These are phyloP conservation scores for Saccharomycopsis sp. DNA, from an alignment of 805 yeast genomes.

Conservation along the genomic window DNA sequence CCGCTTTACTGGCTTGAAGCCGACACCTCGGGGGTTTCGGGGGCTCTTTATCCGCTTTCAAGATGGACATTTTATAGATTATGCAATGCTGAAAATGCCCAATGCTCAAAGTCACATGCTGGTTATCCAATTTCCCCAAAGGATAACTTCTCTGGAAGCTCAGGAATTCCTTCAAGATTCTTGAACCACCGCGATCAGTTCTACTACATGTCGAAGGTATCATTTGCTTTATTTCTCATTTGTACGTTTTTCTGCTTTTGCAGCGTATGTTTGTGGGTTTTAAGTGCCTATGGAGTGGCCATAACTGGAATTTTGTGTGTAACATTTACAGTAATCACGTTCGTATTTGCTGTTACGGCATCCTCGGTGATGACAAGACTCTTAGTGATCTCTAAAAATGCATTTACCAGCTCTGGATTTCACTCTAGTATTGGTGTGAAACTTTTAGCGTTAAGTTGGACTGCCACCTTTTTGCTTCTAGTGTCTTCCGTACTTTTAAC, in stretches of 20 bases:
- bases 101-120: constrained; percentile 44
- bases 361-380: constrained; percentile 48
- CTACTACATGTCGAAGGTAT: constrained; percentile 59
- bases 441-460: constrained; percentile 61
- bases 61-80: constrained; percentile 86
- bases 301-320: constrained; percentile 23
- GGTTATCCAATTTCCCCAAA: constrained; percentile 70
- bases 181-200: constrained; percentile 47
- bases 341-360: constrained; percentile 39
- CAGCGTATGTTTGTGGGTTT: constrained; percentile 36
- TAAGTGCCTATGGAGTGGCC: constrained; percentile 24
- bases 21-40: constrained; percentile 49
- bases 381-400: constrained; percentile 46
- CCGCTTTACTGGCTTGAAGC: constrained; percentile 69
- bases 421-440: constrained; percentile 40
- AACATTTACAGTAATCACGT: constrained; percentile 27
- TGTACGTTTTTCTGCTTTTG: constrained; percentile 50
- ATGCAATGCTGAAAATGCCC: constrained; percentile 35
- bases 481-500: constrained; percentile 23
- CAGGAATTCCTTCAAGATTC: constrained; percentile 48
- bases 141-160: constrained; percentile 58
- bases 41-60: constrained; percentile 42
- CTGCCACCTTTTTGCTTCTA: constrained; percentile 31
- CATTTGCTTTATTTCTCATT: constrained; percentile 56
- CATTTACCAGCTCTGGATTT: constrained; percentile 39